phyloP scores from a whole-genome alignment of 2,329 filamentous ascomycete genomes.

The Epichloe hybrida region DNA sequence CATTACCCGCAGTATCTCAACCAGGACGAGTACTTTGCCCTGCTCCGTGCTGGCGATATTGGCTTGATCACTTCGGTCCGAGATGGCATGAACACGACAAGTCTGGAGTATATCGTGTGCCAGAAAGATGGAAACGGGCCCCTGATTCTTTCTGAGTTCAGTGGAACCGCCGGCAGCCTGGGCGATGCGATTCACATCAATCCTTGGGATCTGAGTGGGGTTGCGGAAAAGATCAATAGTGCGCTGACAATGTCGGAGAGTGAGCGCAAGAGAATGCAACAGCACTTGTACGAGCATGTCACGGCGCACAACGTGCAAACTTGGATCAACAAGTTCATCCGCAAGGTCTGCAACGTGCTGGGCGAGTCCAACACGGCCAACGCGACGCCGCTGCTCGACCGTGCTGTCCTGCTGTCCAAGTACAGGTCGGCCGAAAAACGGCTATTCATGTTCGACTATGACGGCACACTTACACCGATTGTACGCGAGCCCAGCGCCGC shows the following conservation, averaged over 20 bases:
- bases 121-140: constrained; percentile 79
- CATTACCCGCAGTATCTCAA: constrained; percentile 90
- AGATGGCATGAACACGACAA: constrained; percentile 97
- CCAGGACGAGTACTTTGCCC: constrained; percentile 83
- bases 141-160: constrained; percentile 91
- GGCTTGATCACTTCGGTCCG: constrained; percentile 90
- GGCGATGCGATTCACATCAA: constrained; percentile 89
- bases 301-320: constrained; percentile 72
- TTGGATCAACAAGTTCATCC: constrained; percentile 72
- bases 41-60: constrained; percentile 81
- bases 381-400: constrained; percentile 72
- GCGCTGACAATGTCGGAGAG: constrained; percentile 64
- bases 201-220: constrained; percentile 79
- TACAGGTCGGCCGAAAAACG: constrained; percentile 67
- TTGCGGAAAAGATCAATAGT: constrained; percentile 69
- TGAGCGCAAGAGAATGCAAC: constrained; percentile 55
- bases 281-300: constrained; percentile 68
- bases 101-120: constrained; percentile 85
- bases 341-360: constrained; percentile 66
- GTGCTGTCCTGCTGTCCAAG: constrained; percentile 53
- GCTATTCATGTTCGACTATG: constrained; percentile 97
- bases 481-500: constrained; percentile 83
- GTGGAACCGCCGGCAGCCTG: constrained; percentile 78
- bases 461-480: constrained; percentile 90
- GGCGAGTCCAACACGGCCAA: constrained; percentile 61